These are phyloP conservation scores for Acrodontium crateriforme DNA, from an alignment of 2,329 filamentous ascomycete species.

Conservation along the genomic window DNA sequence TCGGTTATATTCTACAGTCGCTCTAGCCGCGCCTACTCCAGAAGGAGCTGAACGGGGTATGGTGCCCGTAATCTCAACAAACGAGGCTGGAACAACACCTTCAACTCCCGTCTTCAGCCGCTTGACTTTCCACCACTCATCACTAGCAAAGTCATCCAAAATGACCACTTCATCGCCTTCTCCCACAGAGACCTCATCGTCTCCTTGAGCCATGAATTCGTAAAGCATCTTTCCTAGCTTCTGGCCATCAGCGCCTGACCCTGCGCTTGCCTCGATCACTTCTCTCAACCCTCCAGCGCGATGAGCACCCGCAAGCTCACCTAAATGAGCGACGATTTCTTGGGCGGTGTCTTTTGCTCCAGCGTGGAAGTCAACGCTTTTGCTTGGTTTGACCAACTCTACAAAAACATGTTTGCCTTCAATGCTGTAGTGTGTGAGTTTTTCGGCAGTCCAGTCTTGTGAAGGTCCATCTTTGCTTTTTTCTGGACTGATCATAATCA, in stretches of 20 bases:
- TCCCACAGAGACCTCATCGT: constrained; percentile 88
- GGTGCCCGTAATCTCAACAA: constrained; percentile 73
- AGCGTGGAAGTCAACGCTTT: constrained; percentile 91
- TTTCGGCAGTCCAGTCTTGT: constrained; percentile 88
- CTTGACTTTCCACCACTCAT: constrained; percentile 97
- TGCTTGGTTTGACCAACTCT: constrained; percentile 81
- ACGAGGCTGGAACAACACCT: constrained; percentile 92
- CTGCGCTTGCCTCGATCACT: constrained; percentile 66
- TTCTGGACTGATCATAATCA: constrained; percentile 83
- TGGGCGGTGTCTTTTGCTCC: constrained; percentile 93
- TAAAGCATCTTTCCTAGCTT: constrained; percentile 83
- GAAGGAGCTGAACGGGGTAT: constrained; percentile 36
- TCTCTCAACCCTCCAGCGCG: constrained; percentile 74
- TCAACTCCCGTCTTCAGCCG: constrained; percentile 84
- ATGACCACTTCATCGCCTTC: constrained; percentile 83
- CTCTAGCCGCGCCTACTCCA: constrained; percentile 47
- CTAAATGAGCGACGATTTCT: constrained; percentile 77
- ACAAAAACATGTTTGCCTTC: constrained; percentile 97
- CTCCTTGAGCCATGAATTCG: constrained; percentile 91
- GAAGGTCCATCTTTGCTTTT: constrained; percentile 68
- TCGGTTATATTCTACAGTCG: constrained; percentile 61
- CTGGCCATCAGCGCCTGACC: constrained; percentile 41
- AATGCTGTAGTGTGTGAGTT: constrained; percentile 92
- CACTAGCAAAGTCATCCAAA: constrained; percentile 78
- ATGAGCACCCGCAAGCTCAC: constrained; percentile 76